Conservation (phyloP, 2,329 filamentous ascomycete genomes). For the Arthrobotrys entomopaga region DNA sequence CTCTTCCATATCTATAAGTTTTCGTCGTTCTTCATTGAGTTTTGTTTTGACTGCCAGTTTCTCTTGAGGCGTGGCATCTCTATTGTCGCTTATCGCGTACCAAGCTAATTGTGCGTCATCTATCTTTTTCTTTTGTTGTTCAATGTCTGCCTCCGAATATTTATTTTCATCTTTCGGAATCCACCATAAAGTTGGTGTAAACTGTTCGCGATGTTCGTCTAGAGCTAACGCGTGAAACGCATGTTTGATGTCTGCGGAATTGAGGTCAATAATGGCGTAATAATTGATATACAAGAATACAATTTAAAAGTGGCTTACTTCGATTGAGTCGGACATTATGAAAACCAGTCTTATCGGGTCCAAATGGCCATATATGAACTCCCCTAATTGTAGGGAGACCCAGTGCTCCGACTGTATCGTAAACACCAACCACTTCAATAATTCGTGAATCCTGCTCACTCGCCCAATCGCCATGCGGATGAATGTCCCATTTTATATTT, state of each 20-base stretch:
- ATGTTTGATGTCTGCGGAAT: constrained; percentile 65
- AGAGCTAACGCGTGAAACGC: constrained; percentile 71
- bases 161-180: constrained; percentile 29
- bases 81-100: not conserved
- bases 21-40: constrained; percentile 5
- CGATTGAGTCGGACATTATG: constrained; percentile 31
- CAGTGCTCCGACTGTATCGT: constrained; percentile 66
- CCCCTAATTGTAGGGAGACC: constrained; percentile 62
- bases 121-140: constrained; percentile 5
- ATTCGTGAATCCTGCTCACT: constrained; percentile 4
- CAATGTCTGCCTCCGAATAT: constrained; percentile 18
- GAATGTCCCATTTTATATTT: no score
- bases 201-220: constrained; percentile 69
- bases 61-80: not conserved
- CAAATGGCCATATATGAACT: constrained; percentile 9
- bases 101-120: not conserved
- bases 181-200: constrained; percentile 66
- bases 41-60: not conserved
- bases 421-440: constrained; percentile 60
- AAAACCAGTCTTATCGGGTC: not conserved
- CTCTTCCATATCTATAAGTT: constrained; percentile 15
- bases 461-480: not conserved
- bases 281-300: no score
- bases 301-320: constrained; percentile 15
- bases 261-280: no score